phyloP scores from a whole-genome alignment of 768 basidiomycete species.

The Fomitopsis pulvina region DNA sequence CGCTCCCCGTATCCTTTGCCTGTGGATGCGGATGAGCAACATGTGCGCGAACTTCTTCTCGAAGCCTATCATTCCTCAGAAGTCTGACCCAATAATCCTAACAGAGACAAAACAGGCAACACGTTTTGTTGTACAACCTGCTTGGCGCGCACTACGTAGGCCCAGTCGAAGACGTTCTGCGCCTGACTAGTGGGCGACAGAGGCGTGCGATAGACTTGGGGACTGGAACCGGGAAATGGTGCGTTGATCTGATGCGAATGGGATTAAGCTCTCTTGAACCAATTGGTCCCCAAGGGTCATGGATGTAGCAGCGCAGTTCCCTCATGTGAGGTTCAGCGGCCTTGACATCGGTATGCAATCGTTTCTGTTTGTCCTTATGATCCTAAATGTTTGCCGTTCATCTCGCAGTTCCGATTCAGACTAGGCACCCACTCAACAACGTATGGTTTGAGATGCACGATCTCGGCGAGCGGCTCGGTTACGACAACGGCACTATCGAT shows the following conservation, averaged over 20 bases:
- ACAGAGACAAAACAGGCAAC: slow-evolving; percentile 49
- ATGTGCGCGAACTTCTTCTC: slow-evolving; percentile 36
- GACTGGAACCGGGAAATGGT: slow-evolving; percentile 74
- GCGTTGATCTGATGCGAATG: slow-evolving; percentile 21
- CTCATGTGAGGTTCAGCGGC: slow-evolving; percentile 58
- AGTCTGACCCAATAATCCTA: slow-evolving; percentile 1
- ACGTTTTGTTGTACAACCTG: slow-evolving; percentile 41
- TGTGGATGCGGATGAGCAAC: slow-evolving; percentile 62
- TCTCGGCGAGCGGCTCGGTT: slow-evolving; percentile 45
- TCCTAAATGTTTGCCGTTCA: neutral
- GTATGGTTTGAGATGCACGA: slow-evolving; percentile 65
- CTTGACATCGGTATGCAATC: slow-evolving; percentile 64
- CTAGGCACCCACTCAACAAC: slow-evolving; percentile 52
- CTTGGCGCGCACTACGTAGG: slow-evolving; percentile 54
- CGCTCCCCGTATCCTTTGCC: slow-evolving; percentile 65
- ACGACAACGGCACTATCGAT: slow-evolving; percentile 51
- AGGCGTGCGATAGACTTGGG: slow-evolving; percentile 67
- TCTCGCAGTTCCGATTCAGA: slow-evolving; percentile 77
- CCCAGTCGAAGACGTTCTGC: slow-evolving; percentile 50
- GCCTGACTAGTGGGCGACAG: slow-evolving; percentile 30
- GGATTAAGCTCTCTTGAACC: neutral
- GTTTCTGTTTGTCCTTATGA: slow-evolving; percentile 1
- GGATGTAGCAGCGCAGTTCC: slow-evolving; percentile 66
- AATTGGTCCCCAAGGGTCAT: slow-evolving; percentile 45
- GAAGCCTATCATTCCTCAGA: slow-evolving; percentile 1